Percentiles rank a stretch among this genome's conserved stretches.
phyloP scores from a whole-genome alignment of 169 alveolate species.

The Cryptosporidium canis region DNA sequence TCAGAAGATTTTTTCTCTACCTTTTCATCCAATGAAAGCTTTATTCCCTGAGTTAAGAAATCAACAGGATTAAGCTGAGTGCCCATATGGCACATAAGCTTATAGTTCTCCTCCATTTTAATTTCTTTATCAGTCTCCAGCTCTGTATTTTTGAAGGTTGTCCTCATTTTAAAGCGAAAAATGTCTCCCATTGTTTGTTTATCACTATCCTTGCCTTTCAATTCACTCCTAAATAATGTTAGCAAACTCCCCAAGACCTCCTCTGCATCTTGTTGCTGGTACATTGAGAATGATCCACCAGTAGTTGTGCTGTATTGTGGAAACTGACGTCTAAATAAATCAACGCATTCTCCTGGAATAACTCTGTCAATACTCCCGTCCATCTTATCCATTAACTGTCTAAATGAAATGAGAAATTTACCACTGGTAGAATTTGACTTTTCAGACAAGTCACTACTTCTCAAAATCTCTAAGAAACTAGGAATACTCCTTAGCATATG shows the following conservation, averaged over 20 bases:
- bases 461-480: constrained; percentile 20
- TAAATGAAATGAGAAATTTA: constrained; percentile 79
- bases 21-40: constrained; percentile 87
- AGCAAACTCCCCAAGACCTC: constrained; percentile 82
- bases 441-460: constrained; percentile 6
- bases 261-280: constrained; percentile 80
- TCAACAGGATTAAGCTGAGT: constrained; percentile 87
- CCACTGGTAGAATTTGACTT: constrained; percentile 20
- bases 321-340: constrained; percentile 44
- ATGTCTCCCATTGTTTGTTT: constrained; percentile 78
- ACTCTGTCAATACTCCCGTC: constrained; percentile 71
- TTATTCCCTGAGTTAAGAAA: constrained; percentile 90
- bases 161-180: constrained; percentile 81
- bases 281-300: constrained; percentile 64
- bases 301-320: constrained; percentile 48
- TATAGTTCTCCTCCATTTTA: constrained; percentile 77
- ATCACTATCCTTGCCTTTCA: constrained; percentile 61
- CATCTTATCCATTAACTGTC: constrained; percentile 79
- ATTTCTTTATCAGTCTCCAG: constrained; percentile 78
- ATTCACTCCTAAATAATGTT: constrained; percentile 73
- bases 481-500: constrained; percentile 81
- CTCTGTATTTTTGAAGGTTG: constrained; percentile 78
- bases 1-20: constrained; percentile 85
- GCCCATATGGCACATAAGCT: constrained; percentile 88
- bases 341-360: constrained; percentile 36